phyloP scores from a whole-genome alignment of 371 early-diverging fungal genomes.

The Fennellomyces sp. region DNA sequence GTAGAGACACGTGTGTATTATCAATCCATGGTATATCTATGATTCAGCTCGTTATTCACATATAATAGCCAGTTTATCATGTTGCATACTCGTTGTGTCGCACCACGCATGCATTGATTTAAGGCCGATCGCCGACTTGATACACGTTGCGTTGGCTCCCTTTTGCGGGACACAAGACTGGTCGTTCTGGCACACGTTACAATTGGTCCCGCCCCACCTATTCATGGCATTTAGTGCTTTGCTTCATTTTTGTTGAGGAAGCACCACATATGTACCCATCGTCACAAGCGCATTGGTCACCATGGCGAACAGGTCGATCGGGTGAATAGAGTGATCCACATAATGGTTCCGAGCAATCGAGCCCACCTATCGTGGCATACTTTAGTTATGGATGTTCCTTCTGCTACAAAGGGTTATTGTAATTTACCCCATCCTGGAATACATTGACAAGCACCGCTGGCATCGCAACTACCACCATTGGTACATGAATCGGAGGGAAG shows the following conservation, averaged over 20 bases:
- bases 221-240: not conserved
- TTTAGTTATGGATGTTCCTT: not conserved
- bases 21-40: slow-evolving; percentile 57
- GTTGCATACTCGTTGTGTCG: slow-evolving; percentile 46
- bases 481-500: slow-evolving; percentile 36
- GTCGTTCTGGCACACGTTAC: slow-evolving; percentile 50
- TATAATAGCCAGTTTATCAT: no score
- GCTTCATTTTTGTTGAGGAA: not conserved
- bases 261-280: slow-evolving; percentile 29
- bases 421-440: slow-evolving; percentile 48
- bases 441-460: slow-evolving; percentile 41
- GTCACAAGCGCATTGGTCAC: slow-evolving; percentile 42
- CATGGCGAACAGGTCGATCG: slow-evolving; percentile 31
- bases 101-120: slow-evolving; percentile 58
- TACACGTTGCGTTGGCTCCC: slow-evolving; percentile 43
- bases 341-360: slow-evolving; percentile 42
- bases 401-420: not conserved
- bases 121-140: slow-evolving; percentile 47
- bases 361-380: slow-evolving; percentile 21
- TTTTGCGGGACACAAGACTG: slow-evolving; percentile 33
- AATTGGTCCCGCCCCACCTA: slow-evolving; percentile 54
- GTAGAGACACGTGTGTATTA: slow-evolving; percentile 47
- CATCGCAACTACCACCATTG: slow-evolving; percentile 47
- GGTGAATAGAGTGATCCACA: slow-evolving; percentile 44
- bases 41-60: not conserved